phyloP scores from a whole-genome alignment of 352 stramenopile species.

The Pythium chondricola region DNA sequence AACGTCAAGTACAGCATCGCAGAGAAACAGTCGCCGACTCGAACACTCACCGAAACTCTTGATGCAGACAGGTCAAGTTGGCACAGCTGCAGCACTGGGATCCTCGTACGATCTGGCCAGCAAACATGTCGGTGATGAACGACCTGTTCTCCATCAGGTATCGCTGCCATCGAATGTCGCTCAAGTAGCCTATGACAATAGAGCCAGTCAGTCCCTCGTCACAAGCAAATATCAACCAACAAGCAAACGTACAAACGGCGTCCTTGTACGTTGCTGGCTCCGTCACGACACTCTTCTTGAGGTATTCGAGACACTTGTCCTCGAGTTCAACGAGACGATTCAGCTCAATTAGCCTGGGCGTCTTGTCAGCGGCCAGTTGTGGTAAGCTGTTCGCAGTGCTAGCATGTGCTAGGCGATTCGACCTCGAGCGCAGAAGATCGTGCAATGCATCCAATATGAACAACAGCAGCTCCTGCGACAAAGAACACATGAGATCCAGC shows the following conservation, averaged over 20 bases:
- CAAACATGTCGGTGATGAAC: constrained; percentile 65
- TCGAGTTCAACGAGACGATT: constrained; percentile 22
- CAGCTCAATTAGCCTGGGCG: constrained; percentile 1
- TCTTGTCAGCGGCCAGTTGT: not conserved
- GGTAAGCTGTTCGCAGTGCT: not conserved
- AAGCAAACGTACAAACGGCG: constrained; percentile 41
- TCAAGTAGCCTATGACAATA: constrained; percentile 34
- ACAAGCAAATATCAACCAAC: not conserved
- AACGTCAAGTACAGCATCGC: too few species aligned
- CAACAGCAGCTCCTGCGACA: constrained; percentile 67
- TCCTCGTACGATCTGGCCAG: constrained; percentile 67
- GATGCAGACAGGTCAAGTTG: constrained; percentile 61
- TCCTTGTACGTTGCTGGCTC: constrained; percentile 49
- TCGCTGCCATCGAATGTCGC: constrained; percentile 47
- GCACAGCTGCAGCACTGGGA: constrained; percentile 72
- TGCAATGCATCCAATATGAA: constrained; percentile 68
- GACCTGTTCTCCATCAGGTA: constrained; percentile 58
- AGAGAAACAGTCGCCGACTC: too few species aligned
- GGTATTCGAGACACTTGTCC: constrained; percentile 15
- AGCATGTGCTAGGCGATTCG: too few species aligned
- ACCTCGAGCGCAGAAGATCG: constrained; percentile 29
- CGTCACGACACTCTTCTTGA: constrained; percentile 26
- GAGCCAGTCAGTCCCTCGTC: not conserved
- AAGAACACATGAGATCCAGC: too few species aligned
- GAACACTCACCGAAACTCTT: constrained; percentile 41